Evolutionary conservation across 768 basidiomycete genomes (phyloP), one percentile per base, ranked within the genome.

Genomic region (Podaxis sp.): DNA sequence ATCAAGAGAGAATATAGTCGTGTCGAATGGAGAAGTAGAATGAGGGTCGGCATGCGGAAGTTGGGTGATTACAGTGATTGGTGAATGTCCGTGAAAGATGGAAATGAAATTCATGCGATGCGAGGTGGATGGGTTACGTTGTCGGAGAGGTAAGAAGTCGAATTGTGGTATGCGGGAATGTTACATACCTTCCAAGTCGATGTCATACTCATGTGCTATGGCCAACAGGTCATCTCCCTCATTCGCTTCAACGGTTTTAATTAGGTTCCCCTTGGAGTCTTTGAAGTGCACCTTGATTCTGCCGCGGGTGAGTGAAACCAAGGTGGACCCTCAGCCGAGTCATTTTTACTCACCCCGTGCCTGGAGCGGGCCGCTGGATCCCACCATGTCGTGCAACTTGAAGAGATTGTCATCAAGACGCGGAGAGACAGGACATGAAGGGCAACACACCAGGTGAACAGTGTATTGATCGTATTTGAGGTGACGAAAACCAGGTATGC

Each of bases 151-250:
- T 10, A 33, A 50, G 28, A 41, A 41, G 61, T 40, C 46, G 50
- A 44, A 55, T 10, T 49, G 17, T 24, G 56, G 10, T 20, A 44
- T 41, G 30, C n/a, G 44, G 28, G n/a, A 17, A 37, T 41, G 57
- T 38, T 37, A 72, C 82, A 64, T 66, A 93, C 96, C 96, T 81
- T 99, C 96, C 20, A 98, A 81, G 72, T 99, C 96, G 59, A 99
- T 86, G 68, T 99, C 96, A 71, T 96, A 87, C 73, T 97, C 96
- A 70, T 97, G 95, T 4, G 96, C 95, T 59, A 99, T 80, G 24
- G 88, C 87, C 37, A 99, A 78, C 40, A 99, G 77, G 71, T 97
- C 94, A 71, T 99, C 96, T 11, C 96, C 97, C 69, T 96, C 95
- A 72, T 90, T 95, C 2, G 84, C 96, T 72, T 98, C 92, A 8